Conservation (phyloP, 78 protist species). For the Chrysochromulina tobinii region DNA sequence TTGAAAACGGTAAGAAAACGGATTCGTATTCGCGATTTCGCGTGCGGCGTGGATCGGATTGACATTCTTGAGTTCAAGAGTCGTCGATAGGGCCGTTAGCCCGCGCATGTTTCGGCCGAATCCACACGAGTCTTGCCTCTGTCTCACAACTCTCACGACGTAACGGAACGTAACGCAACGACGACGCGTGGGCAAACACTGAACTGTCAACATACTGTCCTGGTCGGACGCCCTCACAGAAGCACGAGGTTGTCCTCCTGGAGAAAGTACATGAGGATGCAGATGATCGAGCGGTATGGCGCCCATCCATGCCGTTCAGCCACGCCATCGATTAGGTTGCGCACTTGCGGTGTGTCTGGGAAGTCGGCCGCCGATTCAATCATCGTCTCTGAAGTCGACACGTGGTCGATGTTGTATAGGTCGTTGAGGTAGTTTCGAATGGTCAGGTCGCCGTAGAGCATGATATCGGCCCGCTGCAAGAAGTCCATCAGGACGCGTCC, state of each 20-base stretch:
- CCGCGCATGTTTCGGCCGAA: too few species aligned
- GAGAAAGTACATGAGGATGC: not conserved
- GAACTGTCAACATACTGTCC: too few species aligned
- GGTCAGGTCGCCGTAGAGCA: slow-evolving; percentile 15
- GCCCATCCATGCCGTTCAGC: not conserved
- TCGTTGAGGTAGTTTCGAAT: not conserved
- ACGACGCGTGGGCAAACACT: too few species aligned
- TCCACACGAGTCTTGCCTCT: too few species aligned
- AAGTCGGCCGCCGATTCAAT: not conserved
- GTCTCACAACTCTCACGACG: too few species aligned
- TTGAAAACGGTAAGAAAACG: too few species aligned
- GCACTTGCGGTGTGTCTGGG: not conserved
- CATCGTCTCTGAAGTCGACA: not conserved
- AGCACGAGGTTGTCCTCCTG: not conserved
- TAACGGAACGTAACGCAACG: too few species aligned
- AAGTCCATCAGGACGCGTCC: not conserved
- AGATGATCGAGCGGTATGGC: not conserved
- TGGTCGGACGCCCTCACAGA: too few species aligned
- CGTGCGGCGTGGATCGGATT: too few species aligned
- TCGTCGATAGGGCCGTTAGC: too few species aligned
- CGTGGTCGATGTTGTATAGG: not conserved
- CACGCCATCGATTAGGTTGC: not conserved
- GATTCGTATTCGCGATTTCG: too few species aligned
- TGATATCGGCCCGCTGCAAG: not conserved
- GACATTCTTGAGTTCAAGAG: too few species aligned